Conservation (phyloP, 176 grass and related monocot species). For the Oryza coarctata region DNA sequence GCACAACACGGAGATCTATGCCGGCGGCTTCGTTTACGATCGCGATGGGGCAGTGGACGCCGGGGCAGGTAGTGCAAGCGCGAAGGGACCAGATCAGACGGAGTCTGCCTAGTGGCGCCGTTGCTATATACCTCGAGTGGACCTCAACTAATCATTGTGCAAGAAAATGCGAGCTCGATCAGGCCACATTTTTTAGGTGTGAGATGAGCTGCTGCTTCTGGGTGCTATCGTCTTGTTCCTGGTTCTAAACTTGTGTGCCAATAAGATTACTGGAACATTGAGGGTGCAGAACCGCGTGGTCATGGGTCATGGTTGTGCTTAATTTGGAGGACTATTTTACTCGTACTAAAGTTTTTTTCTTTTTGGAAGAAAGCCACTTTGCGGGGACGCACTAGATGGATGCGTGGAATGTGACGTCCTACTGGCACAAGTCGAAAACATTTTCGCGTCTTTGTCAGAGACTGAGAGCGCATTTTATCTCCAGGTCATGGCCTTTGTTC, state of each 20-base stretch:
- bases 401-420: conserved; percentile 29
- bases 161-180: conserved; percentile 2
- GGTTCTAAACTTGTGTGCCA: background rate
- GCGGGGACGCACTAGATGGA: background rate
- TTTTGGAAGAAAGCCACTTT: background rate
- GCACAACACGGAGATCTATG: background rate
- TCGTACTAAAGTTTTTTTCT: background rate
- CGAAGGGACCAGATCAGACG: background rate
- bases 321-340: background rate
- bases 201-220: background rate
- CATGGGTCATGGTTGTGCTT: background rate
- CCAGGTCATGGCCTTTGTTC: conserved; percentile 12
- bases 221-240: background rate
- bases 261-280: background rate
- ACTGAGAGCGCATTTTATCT: background rate
- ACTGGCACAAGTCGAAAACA: conserved; percentile 21
- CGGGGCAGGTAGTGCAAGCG: background rate
- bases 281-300: background rate
- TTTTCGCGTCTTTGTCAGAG: background rate
- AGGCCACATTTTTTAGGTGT: background rate
- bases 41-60: background rate
- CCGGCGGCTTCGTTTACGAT: background rate
- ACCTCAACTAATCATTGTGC: conserved; percentile 4
- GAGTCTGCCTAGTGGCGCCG: background rate
- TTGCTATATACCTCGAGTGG: conserved; percentile 31